Percentiles rank a stretch among this genome's conserved stretches.
These are phyloP conservation scores for Blepharisma japonicum DNA, from an alignment of 73 alveolate species.

Conservation along the genomic window DNA sequence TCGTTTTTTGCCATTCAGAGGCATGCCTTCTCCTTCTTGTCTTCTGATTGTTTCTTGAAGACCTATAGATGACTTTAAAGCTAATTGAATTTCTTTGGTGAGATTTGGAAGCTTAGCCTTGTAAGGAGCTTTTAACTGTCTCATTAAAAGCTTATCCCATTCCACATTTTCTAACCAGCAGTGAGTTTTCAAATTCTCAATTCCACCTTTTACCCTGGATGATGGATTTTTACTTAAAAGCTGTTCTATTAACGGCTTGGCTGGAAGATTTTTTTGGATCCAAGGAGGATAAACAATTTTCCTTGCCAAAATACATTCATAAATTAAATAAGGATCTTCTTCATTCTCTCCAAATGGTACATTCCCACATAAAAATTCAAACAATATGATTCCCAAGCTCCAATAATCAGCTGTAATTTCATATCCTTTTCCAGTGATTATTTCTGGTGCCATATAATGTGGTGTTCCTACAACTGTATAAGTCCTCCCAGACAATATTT, in stretches of 20 bases:
- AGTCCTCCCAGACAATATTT: slow-evolving; percentile 45
- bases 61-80: not conserved
- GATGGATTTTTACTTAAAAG: slow-evolving; percentile 20
- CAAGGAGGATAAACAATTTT: slow-evolving; percentile 9
- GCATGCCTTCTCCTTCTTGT: not conserved
- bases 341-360: slow-evolving; percentile 65
- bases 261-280: not conserved
- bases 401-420: slow-evolving; percentile 54
- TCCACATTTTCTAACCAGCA: slow-evolving; percentile 14
- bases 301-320: slow-evolving; percentile 15
- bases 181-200: slow-evolving; percentile 15
- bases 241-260: not conserved
- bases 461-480: slow-evolving; percentile 62
- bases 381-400: slow-evolving; percentile 56
- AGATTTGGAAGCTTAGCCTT: slow-evolving; percentile 12
- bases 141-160: slow-evolving; percentile 19
- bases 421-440: slow-evolving; percentile 55
- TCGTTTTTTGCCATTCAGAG: not conserved
- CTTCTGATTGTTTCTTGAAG: slow-evolving; percentile 1
- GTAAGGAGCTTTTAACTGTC: slow-evolving; percentile 1
- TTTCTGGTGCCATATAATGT: slow-evolving; percentile 71
- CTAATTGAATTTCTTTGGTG: not conserved
- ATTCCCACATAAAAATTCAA: slow-evolving; percentile 57
- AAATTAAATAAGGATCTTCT: slow-evolving; percentile 52
- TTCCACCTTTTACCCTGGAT: not conserved